A percentile compares a stretch with the other conserved stretches of the same genome.
Conservation (phyloP, 208 protist species). For the Trypanosoma brucei region DNA sequence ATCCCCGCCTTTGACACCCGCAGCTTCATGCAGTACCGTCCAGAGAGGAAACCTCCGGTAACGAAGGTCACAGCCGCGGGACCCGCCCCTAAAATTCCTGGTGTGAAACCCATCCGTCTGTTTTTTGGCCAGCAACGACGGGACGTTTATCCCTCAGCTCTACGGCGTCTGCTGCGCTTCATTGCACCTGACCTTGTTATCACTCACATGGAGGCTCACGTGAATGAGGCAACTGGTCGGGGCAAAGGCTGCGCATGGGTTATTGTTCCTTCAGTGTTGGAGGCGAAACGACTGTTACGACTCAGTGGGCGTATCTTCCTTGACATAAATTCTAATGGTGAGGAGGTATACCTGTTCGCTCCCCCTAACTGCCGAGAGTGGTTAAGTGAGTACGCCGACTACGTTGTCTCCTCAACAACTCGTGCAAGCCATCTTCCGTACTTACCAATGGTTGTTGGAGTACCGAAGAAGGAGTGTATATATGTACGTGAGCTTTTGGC, state of each 20-base stretch:
- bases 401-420: background rate
- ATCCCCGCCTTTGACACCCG: slow-evolving; percentile 19
- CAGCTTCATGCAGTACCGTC: background rate
- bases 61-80: background rate
- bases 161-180: slow-evolving; percentile 18
- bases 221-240: slow-evolving; percentile 8
- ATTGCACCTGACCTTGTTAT: slow-evolving; percentile 16
- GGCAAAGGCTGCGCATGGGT: slow-evolving; percentile 24
- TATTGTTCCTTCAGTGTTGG: slow-evolving; percentile 13
- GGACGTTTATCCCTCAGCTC: slow-evolving; percentile 15
- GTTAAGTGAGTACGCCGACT: slow-evolving; percentile 9
- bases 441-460: slow-evolving; percentile 14
- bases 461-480: slow-evolving; percentile 6
- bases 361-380: slow-evolving; percentile 12
- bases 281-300: slow-evolving; percentile 9
- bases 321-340: slow-evolving; percentile 4
- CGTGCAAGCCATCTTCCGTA: slow-evolving; percentile 12
- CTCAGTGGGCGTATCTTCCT: slow-evolving; percentile 22
- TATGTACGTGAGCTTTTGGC: background rate
- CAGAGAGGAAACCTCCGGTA: background rate
- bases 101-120: slow-evolving; percentile 7
- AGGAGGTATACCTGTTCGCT: slow-evolving; percentile 17
- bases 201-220: slow-evolving; percentile 23
- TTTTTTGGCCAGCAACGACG: slow-evolving; percentile 25
- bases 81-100: slow-evolving; percentile 1